These are phyloP conservation scores for Linderina pennispora DNA, from an alignment of 192 early-diverging fungal species.

Conservation along the genomic window DNA sequence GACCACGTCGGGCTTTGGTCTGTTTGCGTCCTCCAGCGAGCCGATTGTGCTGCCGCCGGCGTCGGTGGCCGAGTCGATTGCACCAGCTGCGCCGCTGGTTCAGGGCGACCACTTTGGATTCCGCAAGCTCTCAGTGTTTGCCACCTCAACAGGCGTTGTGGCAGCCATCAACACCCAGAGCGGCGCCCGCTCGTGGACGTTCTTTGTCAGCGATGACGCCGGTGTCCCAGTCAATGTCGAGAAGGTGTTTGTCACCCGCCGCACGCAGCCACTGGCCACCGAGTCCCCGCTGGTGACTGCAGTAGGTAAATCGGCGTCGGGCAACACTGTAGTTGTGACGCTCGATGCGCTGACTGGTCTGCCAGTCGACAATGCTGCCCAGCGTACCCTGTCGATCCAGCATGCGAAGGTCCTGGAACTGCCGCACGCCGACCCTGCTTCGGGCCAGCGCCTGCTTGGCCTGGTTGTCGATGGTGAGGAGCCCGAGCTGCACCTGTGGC, in stretches of 20 bases:
- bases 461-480: slow-evolving; percentile 7
- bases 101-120: slow-evolving; percentile 60
- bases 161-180: slow-evolving; percentile 74
- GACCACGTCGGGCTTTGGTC: slow-evolving; percentile 39
- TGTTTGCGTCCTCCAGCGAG: slow-evolving; percentile 20
- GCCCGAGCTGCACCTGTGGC: slow-evolving; percentile 53
- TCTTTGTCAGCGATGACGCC: slow-evolving; percentile 33
- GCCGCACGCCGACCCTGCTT: slow-evolving; percentile 46
- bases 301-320: slow-evolving; percentile 15
- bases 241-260: slow-evolving; percentile 22
- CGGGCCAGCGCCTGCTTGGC: slow-evolving; percentile 28
- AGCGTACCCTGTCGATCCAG: slow-evolving; percentile 24
- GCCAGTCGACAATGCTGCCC: background rate
- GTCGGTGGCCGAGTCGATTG: slow-evolving; percentile 4
- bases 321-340: slow-evolving; percentile 21
- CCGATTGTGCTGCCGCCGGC: slow-evolving; percentile 1
- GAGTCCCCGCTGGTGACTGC: slow-evolving; percentile 26
- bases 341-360: slow-evolving; percentile 34
- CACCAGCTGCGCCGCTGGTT: slow-evolving; percentile 1
- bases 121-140: slow-evolving; percentile 83
- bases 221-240: slow-evolving; percentile 15
- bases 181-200: slow-evolving; percentile 79
- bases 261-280: slow-evolving; percentile 21
- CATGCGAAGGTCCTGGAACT: slow-evolving; percentile 50
- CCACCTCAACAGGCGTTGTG: slow-evolving; percentile 70